Conservation (phyloP, 495 filamentous ascomycete genomes). For the Trichoderma virens region DNA sequence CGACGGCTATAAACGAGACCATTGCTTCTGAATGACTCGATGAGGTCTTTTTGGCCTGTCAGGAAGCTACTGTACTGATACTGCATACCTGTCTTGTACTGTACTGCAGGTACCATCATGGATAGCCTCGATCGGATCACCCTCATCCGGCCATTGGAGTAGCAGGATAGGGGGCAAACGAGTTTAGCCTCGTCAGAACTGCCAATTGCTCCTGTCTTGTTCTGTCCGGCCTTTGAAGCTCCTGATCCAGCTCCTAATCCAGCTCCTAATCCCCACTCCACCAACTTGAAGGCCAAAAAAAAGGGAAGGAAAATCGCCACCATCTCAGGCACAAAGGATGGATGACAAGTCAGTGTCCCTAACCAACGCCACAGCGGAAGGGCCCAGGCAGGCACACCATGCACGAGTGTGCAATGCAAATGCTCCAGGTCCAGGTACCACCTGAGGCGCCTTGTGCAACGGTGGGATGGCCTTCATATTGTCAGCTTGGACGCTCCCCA, state of each 20-base stretch:
- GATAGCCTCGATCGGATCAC: not conserved
- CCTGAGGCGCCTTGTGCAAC: not conserved
- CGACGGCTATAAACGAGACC: not conserved
- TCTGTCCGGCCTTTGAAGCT: not conserved
- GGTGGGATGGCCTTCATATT: not conserved
- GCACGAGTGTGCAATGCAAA: too few relatives aligned
- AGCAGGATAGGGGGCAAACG: not conserved
- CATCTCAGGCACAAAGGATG: not conserved
- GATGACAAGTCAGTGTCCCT: not conserved
- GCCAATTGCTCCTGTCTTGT: not conserved
- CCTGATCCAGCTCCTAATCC: not conserved
- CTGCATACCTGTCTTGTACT: too few relatives aligned
- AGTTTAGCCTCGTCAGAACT: not conserved
- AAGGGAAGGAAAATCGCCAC: not conserved
- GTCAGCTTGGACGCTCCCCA: not conserved
- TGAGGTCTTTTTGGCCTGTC: not conserved
- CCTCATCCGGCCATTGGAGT: too few relatives aligned
- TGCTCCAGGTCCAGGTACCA: not conserved
- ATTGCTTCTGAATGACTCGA: not conserved
- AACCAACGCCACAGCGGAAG: not conserved
- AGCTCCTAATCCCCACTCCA: not conserved
- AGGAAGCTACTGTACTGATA: not conserved
- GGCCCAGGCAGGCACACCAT: not conserved
- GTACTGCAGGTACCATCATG: not conserved
- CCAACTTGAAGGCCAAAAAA: not conserved